Evolutionary conservation across 345 rosid species (phyloP).

Genomic region (Camelina neglecta): DNA sequence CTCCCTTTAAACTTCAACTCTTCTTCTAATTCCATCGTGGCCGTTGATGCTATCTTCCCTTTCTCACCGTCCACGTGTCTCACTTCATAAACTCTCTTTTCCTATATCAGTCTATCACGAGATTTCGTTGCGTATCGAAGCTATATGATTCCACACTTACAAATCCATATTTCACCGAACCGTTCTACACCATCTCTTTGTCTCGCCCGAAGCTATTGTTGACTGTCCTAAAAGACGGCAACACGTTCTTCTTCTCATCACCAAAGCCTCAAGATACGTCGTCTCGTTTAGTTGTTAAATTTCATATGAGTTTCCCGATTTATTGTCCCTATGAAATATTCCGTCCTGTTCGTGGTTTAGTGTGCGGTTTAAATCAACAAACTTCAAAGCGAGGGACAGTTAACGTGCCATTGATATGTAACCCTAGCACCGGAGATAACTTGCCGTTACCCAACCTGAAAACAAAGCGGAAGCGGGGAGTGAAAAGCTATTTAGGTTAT

Average conservation of each 20-base stretch:
- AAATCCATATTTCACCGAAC: neutral
- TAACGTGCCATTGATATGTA: neutral
- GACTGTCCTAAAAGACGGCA: neutral
- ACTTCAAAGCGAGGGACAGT: neutral
- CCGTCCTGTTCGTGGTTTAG: slow-evolving; percentile 14
- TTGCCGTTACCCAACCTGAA: neutral
- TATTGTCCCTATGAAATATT: neutral
- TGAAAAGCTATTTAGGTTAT: neutral
- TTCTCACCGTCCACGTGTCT: too few species aligned
- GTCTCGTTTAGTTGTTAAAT: neutral
- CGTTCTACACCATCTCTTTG: neutral
- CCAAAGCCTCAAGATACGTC: neutral
- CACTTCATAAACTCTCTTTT: too few species aligned
- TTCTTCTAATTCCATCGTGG: too few species aligned
- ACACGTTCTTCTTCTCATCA: slow-evolving; percentile 17
- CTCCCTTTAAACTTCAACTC: too few species aligned
- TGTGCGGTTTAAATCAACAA: neutral
- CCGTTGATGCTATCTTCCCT: too few species aligned
- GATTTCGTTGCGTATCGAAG: slow-evolving; percentile 22
- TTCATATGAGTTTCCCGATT: slow-evolving; percentile 1
- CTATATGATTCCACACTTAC: neutral
- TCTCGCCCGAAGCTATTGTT: slow-evolving; percentile 15
- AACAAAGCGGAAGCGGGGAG: neutral
- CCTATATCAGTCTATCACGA: neutral
- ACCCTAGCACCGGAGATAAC: neutral